Evolutionary conservation across 2,329 filamentous ascomycete genomes (phyloP), one percentile per base, ranked within the genome.

Genomic region (Lachnellula occidentalis): DNA sequence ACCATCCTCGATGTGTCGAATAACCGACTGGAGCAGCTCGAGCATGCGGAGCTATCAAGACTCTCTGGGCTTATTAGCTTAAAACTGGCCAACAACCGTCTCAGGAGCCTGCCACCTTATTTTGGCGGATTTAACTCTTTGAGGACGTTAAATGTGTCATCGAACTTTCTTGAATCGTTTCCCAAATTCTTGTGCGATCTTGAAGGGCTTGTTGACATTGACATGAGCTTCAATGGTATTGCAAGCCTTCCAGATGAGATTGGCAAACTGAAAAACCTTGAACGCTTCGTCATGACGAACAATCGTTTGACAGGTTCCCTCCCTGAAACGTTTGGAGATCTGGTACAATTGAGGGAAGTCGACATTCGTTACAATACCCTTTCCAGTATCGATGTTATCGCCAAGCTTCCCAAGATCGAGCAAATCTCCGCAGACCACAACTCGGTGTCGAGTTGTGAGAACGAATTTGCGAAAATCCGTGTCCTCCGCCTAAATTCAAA

Each of bases 151-250:
- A 96, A 96, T 66, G 78, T 99, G 48, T 96, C 92, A 1, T 99
- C 94, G 1, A 99, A 99, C 70, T 92, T 89, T 57, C 79, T 99
- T 52, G 86, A 87, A 54, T 82, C 82, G 41, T 95, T 99, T 59
- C 94, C 94, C 0, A 78, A 86, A 21, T 95, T 95, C 64, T 76
- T 99, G 21, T 92, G 90, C 70, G 80, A 90, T 22, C 75, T 99
- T 19, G 83, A 83, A 61, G 91, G 87, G 43, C 74, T 99, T 45
- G 88, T 96, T 12, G 92, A 99, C 68, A 81, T 99, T 41, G 94
- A 99, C 66, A 83, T 99, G 67, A 97, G 92, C 69, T 99, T 99
- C 80, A 99, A 99, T 69, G 82, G 86, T 41, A 96, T 99, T 58
- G 81, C 82, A 11, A 81, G 76, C 51, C 74, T 99, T 7, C 91